Percentiles rank a stretch among this genome's conserved stretches.
Conservation (phyloP, 1,284 basidiomycete species). For the Leccinum fuscescens region DNA sequence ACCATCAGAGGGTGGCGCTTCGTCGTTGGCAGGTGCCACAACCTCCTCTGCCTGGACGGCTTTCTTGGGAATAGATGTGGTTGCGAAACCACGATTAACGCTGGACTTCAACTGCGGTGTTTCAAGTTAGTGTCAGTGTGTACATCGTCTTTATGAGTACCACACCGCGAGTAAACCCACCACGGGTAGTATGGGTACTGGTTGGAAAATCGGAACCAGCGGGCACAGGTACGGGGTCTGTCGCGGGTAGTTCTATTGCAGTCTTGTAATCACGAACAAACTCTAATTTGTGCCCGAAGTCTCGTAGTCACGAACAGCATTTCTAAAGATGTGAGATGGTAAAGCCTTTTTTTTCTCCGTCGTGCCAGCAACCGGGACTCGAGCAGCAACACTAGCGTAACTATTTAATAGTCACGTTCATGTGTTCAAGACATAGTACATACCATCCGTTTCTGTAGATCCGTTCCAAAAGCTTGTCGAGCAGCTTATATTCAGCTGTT, state of each 20-base stretch:
- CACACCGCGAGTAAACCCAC: too few species aligned
- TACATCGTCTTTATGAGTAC: too few species aligned
- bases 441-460: neutral
- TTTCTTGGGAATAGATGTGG: constrained; percentile 88
- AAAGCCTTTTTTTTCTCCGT: neutral
- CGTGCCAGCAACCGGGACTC: neutral
- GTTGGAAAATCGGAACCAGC: neutral
- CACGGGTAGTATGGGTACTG: too few species aligned
- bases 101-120: constrained; percentile 57
- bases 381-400: neutral
- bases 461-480: neutral
- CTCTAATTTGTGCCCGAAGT: neutral
- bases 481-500: neutral
- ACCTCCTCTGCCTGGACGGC: constrained; percentile 37
- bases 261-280: neutral
- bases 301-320: neutral
- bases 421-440: neutral
- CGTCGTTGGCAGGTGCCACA: constrained; percentile 14
- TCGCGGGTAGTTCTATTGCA: too few species aligned
- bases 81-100: constrained; percentile 76
- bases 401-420: too few species aligned
- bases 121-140: too few species aligned
- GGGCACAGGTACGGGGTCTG: too few species aligned
- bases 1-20: constrained; percentile 5
- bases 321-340: neutral